phyloP scores from a whole-genome alignment of 495 filamentous ascomycete genomes.

The Beverwykella pulmonaria region DNA sequence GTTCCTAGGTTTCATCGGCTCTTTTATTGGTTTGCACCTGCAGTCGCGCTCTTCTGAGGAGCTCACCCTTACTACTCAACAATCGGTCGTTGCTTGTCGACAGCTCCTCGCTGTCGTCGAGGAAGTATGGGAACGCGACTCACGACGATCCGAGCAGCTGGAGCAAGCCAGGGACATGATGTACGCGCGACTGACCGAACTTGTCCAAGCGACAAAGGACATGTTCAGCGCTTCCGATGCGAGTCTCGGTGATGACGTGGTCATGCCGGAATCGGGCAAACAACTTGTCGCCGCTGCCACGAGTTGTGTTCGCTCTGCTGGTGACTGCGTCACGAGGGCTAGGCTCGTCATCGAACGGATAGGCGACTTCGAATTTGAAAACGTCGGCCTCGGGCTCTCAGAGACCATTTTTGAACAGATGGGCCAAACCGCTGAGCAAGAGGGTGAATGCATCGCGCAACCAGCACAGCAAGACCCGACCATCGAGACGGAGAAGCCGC shows the following conservation, averaged over 20 bases:
- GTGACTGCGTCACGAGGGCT: slow-evolving; percentile 85
- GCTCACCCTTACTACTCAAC: slow-evolving; percentile 71
- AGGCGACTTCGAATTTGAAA: slow-evolving; percentile 88
- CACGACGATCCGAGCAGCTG: slow-evolving; percentile 63
- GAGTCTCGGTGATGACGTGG: slow-evolving; percentile 69
- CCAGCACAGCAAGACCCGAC: slow-evolving; percentile 7
- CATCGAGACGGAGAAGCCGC: slow-evolving; percentile 38
- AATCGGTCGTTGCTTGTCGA: slow-evolving; percentile 79
- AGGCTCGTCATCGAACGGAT: slow-evolving; percentile 84
- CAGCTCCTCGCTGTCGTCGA: slow-evolving; percentile 79
- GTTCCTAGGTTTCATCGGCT: slow-evolving; percentile 84
- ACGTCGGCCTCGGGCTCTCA: slow-evolving; percentile 39
- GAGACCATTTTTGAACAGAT: slow-evolving; percentile 40
- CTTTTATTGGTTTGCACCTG: slow-evolving; percentile 88
- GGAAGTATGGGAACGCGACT: slow-evolving; percentile 76
- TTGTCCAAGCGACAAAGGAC: slow-evolving; percentile 78
- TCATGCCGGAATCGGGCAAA: slow-evolving; percentile 79
- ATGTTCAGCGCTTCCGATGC: slow-evolving; percentile 65
- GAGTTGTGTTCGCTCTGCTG: slow-evolving; percentile 83
- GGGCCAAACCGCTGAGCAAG: slow-evolving; percentile 7
- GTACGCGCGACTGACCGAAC: slow-evolving; percentile 75
- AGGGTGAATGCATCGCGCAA: slow-evolving; percentile 1
- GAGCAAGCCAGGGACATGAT: slow-evolving; percentile 73
- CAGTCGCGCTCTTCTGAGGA: slow-evolving; percentile 86
- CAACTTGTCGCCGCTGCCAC: slow-evolving; percentile 80